Evolutionary conservation across 306 rosid genomes (phyloP).

Genomic region (Dalbergia cultrata): DNA sequence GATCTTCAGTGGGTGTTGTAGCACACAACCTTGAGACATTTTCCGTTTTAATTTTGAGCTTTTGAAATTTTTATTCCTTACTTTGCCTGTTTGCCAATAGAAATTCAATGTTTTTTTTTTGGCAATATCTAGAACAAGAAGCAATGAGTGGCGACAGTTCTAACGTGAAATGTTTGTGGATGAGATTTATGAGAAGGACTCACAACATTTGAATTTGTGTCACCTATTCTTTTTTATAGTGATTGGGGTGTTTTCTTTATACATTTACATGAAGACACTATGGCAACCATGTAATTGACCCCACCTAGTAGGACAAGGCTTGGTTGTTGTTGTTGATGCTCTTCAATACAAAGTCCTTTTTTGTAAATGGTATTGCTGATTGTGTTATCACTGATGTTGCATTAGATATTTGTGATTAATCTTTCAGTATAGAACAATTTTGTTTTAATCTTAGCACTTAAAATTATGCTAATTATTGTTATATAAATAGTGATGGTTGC

Average conservation of each 20-base stretch:
- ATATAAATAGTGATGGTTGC: constrained; percentile 42
- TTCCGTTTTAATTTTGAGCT: not conserved
- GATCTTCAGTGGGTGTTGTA: not conserved
- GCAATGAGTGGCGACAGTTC: constrained; percentile 3
- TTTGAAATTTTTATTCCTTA: not conserved
- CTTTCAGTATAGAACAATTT: constrained; percentile 16
- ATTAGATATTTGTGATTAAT: constrained; percentile 10
- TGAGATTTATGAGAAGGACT: not conserved
- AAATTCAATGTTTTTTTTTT: constrained; percentile 28
- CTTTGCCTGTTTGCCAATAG: not conserved
- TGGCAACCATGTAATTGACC: not conserved
- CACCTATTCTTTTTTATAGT: constrained; percentile 36
- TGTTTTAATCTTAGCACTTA: constrained; percentile 38
- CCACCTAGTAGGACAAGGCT: not conserved
- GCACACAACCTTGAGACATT: constrained; percentile 8
- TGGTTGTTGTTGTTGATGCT: not conserved
- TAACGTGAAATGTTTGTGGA: not conserved
- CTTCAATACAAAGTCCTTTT: not conserved
- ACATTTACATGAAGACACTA: not conserved
- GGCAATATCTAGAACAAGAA: not conserved
- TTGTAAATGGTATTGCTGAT: not conserved
- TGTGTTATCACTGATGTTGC: constrained; percentile 29
- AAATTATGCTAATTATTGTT: constrained; percentile 40
- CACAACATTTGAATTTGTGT: constrained; percentile 12
- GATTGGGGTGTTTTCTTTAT: constrained; percentile 4